A percentile compares a stretch with the other conserved stretches of the same genome.
phyloP scores from a whole-genome alignment of 768 basidiomycete species.

The Gautieria morchelliformis region DNA sequence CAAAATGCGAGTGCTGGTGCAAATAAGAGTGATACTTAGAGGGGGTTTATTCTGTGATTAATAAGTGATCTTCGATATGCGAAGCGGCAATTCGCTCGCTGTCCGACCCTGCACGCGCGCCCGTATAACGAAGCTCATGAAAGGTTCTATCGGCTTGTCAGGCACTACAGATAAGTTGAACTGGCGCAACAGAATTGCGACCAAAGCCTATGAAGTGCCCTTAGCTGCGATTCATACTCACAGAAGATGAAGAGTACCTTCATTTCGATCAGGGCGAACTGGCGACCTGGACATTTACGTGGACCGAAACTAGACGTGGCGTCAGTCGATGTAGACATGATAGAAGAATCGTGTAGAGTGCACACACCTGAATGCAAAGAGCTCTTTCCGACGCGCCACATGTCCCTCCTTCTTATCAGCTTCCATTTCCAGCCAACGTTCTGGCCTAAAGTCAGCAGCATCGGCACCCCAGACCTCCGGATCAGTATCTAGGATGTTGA shows the following conservation, averaged over 20 bases:
- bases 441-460: conserved; percentile 45
- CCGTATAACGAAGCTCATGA: conserved; percentile 58
- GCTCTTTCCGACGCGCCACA: conserved; percentile 27
- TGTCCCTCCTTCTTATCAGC: no score
- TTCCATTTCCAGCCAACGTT: conserved; percentile 45
- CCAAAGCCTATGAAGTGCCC: conserved; percentile 23
- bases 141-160: conserved; percentile 42
- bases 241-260: conserved; percentile 35
- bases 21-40: not conserved
- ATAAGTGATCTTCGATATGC: conserved; percentile 6
- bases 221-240: not conserved
- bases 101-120: conserved; percentile 45
- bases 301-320: conserved; percentile 30
- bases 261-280: conserved; percentile 50
- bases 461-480: conserved; percentile 50
- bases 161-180: conserved; percentile 42
- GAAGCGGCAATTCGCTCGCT: conserved; percentile 41
- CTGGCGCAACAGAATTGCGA: conserved; percentile 40
- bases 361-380: conserved; percentile 48
- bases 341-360: not conserved
- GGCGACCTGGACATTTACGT: conserved; percentile 49
- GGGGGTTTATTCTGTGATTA: not conserved
- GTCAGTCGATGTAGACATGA: conserved; percentile 9
- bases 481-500: conserved; percentile 49
- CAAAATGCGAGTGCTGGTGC: not conserved